Evolutionary conservation across 2,329 filamentous ascomycete species (phyloP), one percentile per base, ranked within the genome.

Genomic region (Aureobasidium namibiae): DNA sequence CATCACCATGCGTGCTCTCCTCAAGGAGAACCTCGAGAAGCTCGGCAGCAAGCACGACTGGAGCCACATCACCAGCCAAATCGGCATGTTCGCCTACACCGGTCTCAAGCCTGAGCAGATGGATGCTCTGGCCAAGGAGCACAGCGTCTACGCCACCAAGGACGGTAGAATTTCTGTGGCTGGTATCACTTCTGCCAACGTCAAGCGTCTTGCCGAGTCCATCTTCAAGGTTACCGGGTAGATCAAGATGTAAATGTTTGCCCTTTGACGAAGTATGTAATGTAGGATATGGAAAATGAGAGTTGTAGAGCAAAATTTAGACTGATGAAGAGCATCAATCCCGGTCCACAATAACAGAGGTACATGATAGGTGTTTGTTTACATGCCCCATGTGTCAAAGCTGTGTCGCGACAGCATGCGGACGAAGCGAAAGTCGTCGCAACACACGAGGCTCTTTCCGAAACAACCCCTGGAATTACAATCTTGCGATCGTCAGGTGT

Each of bases 71-170:
- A 97, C 94, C 67, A 92, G 82, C 77, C 90, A 95, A 76, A 99
- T 99, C 70, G 94, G 94, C 79, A 99, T 99, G 94, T 99, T 99
- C 72, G 92, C 94, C 68, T 99, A 95, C 83, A 99, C 94, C 56
- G 94, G 94, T 63, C 80, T 99, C 69, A 92, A 82, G 68, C 80
- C 92, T 59, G 87, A 92, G 77, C 89, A 96, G 80, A 96, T 97
- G 90, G 88, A 92, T 59, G 80, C 79, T 69, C 82, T 99, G 63
- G 90, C 92, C 66, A 91, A 95, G 81, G 90, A 97, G 81, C 90
- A 94, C 82, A 96, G 90, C 62, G 92, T 99, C 69, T 99, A 99
- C 74, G 92, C 92, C 65, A 97, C 94, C 76, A 94, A 90, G 81
- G 88, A 94, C 71, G 89, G 89, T 67, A 84, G 89, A 70, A 94